Evolutionary conservation across 192 early-diverging fungal genomes (phyloP).

Genomic region (Coemansia asiatica): DNA sequence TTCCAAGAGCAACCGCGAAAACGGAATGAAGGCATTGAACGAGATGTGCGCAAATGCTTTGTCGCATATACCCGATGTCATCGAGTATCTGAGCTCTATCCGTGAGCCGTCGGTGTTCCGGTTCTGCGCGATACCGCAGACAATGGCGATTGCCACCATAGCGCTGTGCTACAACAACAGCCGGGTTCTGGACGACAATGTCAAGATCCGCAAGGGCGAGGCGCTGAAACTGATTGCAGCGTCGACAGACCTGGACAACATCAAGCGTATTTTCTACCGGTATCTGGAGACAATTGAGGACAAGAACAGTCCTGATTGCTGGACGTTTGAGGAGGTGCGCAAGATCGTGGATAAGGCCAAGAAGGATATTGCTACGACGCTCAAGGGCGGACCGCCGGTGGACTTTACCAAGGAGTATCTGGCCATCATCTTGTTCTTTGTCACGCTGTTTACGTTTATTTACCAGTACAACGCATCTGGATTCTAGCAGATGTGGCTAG

Average conservation of each 20-base stretch:
- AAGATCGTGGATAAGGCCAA: conserved; percentile 56
- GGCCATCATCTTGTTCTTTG: conserved; percentile 30
- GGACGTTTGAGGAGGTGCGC: conserved; percentile 64
- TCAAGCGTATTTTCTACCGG: conserved; percentile 64
- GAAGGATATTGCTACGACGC: conserved; percentile 37
- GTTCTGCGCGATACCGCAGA: conserved; percentile 99
- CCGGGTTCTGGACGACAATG: conserved; percentile 71
- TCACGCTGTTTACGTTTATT: conserved; percentile 25
- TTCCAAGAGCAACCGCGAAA: conserved; percentile 65
- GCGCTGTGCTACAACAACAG: conserved; percentile 85
- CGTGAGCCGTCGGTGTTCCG: conserved; percentile 80
- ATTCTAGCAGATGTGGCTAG: background rate
- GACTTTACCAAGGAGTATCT: conserved; percentile 49
- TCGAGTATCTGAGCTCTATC: conserved; percentile 82
- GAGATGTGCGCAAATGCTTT: conserved; percentile 86
- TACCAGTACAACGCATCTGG: conserved; percentile 20
- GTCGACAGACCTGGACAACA: conserved; percentile 57
- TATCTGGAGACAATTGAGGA: conserved; percentile 63
- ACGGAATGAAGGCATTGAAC: conserved; percentile 80
- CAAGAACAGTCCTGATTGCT: conserved; percentile 63
- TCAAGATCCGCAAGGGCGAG: conserved; percentile 93
- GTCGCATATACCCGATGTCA: conserved; percentile 77
- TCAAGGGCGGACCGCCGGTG: conserved; percentile 49
- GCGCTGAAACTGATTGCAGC: conserved; percentile 69
- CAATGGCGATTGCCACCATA: conserved; percentile 96